Conservation (phyloP, 306 rosid species). For the Acacia acuminata region DNA sequence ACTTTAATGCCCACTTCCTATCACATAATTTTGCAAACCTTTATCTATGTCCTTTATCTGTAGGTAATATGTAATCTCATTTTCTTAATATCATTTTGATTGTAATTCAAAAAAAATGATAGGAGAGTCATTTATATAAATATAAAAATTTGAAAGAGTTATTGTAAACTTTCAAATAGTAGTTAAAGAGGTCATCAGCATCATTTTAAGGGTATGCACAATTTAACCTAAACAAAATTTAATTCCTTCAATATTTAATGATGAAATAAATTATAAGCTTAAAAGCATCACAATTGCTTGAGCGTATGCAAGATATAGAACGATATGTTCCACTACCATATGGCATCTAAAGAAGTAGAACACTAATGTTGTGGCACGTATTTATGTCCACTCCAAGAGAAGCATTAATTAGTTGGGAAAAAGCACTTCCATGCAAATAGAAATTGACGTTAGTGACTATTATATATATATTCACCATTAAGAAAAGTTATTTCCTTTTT, state of each 20-base stretch:
- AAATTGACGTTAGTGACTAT: background rate
- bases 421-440: background rate
- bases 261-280: too few relatives aligned
- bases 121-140: too few relatives aligned
- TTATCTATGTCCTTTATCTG: too few relatives aligned
- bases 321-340: background rate
- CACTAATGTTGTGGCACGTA: background rate
- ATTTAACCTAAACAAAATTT: too few relatives aligned
- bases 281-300: background rate
- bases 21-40: too few relatives aligned
- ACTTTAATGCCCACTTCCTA: too few relatives aligned
- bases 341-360: background rate
- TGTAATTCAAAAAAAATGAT: too few relatives aligned
- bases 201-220: too few relatives aligned
- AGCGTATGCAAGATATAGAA: background rate
- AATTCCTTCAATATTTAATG: background rate
- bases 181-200: background rate
- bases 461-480: background rate
- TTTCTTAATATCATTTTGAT: too few relatives aligned
- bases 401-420: background rate
- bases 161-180: too few relatives aligned
- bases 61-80: too few relatives aligned
- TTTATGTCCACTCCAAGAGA: background rate
- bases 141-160: too few relatives aligned
- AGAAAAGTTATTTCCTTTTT: background rate